These are phyloP conservation scores for Alternaria ventricosa DNA, from an alignment of 2,329 filamentous ascomycete species.

Conservation along the genomic window DNA sequence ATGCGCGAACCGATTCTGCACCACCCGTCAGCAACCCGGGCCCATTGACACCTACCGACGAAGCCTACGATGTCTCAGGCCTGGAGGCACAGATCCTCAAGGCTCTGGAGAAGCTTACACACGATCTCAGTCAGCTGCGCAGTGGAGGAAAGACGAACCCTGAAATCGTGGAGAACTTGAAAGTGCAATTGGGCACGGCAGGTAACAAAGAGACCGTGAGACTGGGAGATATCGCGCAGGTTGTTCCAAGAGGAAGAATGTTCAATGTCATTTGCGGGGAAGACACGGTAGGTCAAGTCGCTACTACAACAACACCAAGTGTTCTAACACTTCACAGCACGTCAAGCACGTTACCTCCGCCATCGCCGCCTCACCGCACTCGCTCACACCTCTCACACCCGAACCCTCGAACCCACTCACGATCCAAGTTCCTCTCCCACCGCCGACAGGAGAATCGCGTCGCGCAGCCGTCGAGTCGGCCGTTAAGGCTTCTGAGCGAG, in stretches of 20 bases:
- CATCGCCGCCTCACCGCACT: constrained; percentile 60
- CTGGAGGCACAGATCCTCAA: constrained; percentile 64
- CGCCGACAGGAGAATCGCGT: constrained; percentile 64
- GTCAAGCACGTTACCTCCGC: constrained; percentile 61
- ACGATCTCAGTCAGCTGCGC: constrained; percentile 67
- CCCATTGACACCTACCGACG: constrained; percentile 50
- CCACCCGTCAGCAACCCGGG: constrained; percentile 34
- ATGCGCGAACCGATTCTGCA: constrained; percentile 45
- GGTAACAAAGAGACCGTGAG: constrained; percentile 58
- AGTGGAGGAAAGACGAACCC: constrained; percentile 69
- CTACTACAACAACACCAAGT: neutral
- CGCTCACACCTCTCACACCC: constrained; percentile 58
- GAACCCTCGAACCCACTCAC: constrained; percentile 59
- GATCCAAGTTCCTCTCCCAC: constrained; percentile 62
- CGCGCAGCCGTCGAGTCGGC: constrained; percentile 50
- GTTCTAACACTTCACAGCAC: constrained; percentile 49
- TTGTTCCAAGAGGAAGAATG: constrained; percentile 68
- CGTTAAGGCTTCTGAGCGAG: constrained; percentile 52
- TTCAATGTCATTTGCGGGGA: constrained; percentile 70
- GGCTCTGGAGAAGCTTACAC: constrained; percentile 63
- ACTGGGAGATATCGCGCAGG: constrained; percentile 69
- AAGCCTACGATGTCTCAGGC: constrained; percentile 67
- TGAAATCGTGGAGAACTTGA: constrained; percentile 65
- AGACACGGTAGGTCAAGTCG: constrained; percentile 59
- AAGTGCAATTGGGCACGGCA: constrained; percentile 62